Conservation (phyloP, 192 early-diverging fungal genomes). For the Entomortierella beljakovae region DNA sequence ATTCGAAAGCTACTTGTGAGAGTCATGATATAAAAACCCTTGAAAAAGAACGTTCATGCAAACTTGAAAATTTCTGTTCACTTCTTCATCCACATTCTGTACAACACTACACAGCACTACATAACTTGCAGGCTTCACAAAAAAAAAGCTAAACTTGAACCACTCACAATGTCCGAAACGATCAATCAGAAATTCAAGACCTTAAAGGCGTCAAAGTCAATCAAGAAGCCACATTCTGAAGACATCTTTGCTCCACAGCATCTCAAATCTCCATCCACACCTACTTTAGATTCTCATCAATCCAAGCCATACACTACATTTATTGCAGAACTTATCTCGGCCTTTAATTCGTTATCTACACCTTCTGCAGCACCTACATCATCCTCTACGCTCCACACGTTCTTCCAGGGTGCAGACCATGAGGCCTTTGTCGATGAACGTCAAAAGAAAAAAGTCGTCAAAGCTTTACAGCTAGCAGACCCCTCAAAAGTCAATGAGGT, state of each 20-base stretch:
- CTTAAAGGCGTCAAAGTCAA: constrained; percentile 20
- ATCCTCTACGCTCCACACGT: constrained; percentile 20
- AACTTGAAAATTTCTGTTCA: no score
- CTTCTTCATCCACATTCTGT: no score
- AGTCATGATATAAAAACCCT: no score
- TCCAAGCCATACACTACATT: constrained; percentile 25
- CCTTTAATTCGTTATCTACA: constrained; percentile 31
- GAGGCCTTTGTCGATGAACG: constrained; percentile 17
- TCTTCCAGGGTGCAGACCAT: constrained; percentile 34
- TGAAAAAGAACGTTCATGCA: no score
- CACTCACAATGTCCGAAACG: constrained; percentile 16
- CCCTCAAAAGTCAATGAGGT: constrained; percentile 41
- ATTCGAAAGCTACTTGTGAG: no score
- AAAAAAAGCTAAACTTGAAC: no score
- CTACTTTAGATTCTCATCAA: background rate
- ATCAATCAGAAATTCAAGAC: constrained; percentile 18
- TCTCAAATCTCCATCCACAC: background rate
- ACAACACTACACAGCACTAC: no score
- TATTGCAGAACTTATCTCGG: constrained; percentile 24
- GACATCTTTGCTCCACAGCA: constrained; percentile 10
- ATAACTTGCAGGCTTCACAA: no score
- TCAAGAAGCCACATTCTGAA: background rate
- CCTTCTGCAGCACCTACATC: constrained; percentile 14
- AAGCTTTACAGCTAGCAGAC: constrained; percentile 29
- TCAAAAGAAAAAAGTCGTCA: constrained; percentile 43